Percentiles rank a stretch among this genome's conserved stretches.
These are phyloP conservation scores for Parathielavia hyrcaniae DNA, from an alignment of 495 filamentous ascomycete species.

Conservation along the genomic window DNA sequence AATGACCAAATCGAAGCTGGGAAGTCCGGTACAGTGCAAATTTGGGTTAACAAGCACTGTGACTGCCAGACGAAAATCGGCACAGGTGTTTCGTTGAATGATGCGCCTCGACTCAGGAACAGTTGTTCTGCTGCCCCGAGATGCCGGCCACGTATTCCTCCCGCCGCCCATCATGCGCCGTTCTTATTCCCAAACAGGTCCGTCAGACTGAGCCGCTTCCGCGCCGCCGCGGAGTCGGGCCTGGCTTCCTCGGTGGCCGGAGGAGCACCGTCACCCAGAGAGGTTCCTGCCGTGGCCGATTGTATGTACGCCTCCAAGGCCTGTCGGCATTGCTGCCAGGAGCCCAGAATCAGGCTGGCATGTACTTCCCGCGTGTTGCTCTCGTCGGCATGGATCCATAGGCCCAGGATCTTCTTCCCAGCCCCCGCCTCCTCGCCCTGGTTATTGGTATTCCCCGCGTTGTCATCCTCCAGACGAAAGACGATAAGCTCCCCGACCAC, in stretches of 20 bases:
- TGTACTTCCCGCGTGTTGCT: slow-evolving; percentile 36
- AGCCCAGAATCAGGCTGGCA: slow-evolving; percentile 33
- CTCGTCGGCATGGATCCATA: slow-evolving; percentile 46
- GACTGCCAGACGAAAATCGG: too few species aligned
- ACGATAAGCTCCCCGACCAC: slow-evolving; percentile 38
- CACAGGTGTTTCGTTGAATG: too few species aligned
- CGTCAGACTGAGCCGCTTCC: slow-evolving; percentile 28
- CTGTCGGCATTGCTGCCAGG: slow-evolving; percentile 36
- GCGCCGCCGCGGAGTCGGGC: slow-evolving; percentile 12
- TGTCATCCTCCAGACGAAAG: slow-evolving; percentile 37
- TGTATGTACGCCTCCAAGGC: slow-evolving; percentile 19
- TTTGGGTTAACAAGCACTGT: neutral
- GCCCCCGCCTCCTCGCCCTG: slow-evolving; percentile 26
- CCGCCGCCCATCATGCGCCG: slow-evolving; percentile 1
- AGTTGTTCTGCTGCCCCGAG: too few species aligned
- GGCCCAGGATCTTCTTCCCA: slow-evolving; percentile 34
- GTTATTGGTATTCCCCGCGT: slow-evolving; percentile 21
- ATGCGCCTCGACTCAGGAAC: too few species aligned
- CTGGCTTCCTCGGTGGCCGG: slow-evolving; percentile 5
- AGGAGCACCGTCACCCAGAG: slow-evolving; percentile 12
- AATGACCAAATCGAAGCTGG: too few species aligned
- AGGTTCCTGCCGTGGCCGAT: slow-evolving; percentile 6
- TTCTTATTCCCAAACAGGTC: slow-evolving; percentile 33
- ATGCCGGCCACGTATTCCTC: neutral
- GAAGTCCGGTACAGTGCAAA: neutral